Percentiles rank a stretch among this genome's conserved stretches.
Conservation (phyloP, 106 monocot species). For the Dendrobium catenatum region DNA sequence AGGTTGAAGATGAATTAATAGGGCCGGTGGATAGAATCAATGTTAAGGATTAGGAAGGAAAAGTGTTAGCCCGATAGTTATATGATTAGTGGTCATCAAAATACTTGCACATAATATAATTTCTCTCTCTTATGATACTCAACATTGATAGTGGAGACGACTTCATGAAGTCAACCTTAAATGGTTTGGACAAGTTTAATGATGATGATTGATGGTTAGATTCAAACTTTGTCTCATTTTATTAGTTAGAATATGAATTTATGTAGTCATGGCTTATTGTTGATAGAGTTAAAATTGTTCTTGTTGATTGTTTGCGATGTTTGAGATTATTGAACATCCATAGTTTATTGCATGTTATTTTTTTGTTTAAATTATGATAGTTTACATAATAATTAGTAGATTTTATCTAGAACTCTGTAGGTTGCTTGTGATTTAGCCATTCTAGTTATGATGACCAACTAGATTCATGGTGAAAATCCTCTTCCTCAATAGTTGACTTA, state of each 20-base stretch:
- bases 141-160: too few species aligned
- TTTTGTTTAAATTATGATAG: too few species aligned
- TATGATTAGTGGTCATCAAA: too few species aligned
- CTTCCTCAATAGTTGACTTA: background rate
- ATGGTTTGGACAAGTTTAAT: background rate
- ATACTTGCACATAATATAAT: too few species aligned
- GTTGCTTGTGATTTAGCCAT: background rate
- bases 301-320: background rate
- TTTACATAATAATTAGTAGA: background rate
- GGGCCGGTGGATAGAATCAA: too few species aligned
- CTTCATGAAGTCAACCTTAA: too few species aligned
- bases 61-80: too few species aligned
- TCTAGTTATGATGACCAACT: background rate
- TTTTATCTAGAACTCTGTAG: background rate
- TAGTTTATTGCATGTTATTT: too few species aligned
- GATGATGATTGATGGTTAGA: background rate
- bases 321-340: too few species aligned
- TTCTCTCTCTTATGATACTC: too few species aligned
- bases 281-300: background rate
- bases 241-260: background rate
- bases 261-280: background rate
- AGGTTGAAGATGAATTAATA: too few species aligned
- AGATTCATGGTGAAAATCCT: background rate
- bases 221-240: background rate
- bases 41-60: too few species aligned